Evolutionary conservation across 2,329 filamentous ascomycete species (phyloP).

Genomic region (Colletotrichum lentis): DNA sequence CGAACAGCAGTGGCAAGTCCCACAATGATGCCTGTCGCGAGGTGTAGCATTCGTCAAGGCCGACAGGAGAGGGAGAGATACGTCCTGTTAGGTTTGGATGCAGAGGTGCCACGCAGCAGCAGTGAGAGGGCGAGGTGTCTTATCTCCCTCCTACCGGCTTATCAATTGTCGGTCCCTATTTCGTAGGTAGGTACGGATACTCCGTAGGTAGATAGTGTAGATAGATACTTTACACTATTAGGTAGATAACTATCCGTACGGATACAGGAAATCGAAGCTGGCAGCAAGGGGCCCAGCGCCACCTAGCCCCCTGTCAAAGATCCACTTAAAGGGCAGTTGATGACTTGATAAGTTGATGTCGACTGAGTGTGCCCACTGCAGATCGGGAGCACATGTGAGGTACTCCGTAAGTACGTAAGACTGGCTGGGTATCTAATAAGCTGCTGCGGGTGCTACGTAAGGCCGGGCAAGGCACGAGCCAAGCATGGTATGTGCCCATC

Average conservation of each 20-base stretch:
- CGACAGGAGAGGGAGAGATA: neutral
- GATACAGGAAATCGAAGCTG: neutral
- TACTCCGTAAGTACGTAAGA: constrained; percentile 19
- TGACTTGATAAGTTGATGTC: constrained; percentile 23
- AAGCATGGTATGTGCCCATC: constrained; percentile 7
- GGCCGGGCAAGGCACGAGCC: neutral
- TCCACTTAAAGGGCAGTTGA: constrained; percentile 15
- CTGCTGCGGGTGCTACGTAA: constrained; percentile 15
- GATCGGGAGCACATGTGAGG: constrained; percentile 22
- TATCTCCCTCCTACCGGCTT: constrained; percentile 7
- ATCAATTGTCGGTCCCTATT: neutral
- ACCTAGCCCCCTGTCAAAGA: constrained; percentile 7
- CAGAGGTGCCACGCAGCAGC: neutral
- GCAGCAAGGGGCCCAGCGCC: neutral
- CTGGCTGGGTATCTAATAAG: constrained; percentile 1
- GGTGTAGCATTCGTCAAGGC: no score
- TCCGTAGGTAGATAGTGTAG: no score
- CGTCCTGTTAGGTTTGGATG: neutral
- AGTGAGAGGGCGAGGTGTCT: constrained; percentile 8
- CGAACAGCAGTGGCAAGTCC: neutral
- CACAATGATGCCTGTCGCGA: neutral
- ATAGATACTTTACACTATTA: no score
- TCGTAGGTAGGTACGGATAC: constrained; percentile 1
- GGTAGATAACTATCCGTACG: no score
- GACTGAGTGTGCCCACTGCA: constrained; percentile 21